phyloP scores from a whole-genome alignment of 441 rosid species.

The Mallotus repandus region DNA sequence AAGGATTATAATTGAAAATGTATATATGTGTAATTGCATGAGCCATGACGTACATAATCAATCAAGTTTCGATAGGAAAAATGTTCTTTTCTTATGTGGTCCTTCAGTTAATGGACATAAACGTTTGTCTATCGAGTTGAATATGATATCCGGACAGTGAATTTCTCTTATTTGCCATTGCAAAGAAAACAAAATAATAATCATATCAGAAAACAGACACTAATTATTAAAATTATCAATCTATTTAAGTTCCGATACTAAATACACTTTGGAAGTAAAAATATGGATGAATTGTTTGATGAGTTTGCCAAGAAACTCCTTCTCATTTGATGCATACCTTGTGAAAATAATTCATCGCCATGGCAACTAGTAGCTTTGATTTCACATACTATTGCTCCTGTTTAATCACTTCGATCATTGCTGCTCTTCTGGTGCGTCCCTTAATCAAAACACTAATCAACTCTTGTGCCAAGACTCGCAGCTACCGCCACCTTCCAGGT shows the following conservation, averaged over 20 bases:
- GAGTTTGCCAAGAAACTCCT: too few species aligned
- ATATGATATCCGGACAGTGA: too few species aligned
- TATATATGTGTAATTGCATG: not conserved
- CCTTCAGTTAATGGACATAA: too few species aligned
- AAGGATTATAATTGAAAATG: not conserved
- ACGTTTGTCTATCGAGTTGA: too few species aligned
- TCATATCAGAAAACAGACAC: too few species aligned
- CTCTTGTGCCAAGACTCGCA: not conserved
- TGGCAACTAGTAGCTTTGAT: not conserved
- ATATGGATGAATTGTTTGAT: too few species aligned
- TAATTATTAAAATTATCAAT: too few species aligned
- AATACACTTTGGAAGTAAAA: too few species aligned
- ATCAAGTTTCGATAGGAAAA: too few species aligned
- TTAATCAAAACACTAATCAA: not conserved
- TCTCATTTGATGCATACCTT: not conserved
- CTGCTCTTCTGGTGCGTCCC: not conserved
- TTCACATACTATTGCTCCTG: not conserved
- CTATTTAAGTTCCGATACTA: too few species aligned
- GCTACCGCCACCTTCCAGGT: not conserved
- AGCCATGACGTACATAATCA: not conserved
- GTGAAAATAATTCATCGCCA: not conserved
- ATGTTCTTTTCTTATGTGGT: not conserved
- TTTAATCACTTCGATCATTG: conserved; percentile 8
- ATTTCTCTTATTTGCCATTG: too few species aligned
- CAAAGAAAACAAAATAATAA: too few species aligned